Evolutionary conservation across 1,139 yeast genomes (phyloP).

Genomic region (Kodamaea anthophila): DNA sequence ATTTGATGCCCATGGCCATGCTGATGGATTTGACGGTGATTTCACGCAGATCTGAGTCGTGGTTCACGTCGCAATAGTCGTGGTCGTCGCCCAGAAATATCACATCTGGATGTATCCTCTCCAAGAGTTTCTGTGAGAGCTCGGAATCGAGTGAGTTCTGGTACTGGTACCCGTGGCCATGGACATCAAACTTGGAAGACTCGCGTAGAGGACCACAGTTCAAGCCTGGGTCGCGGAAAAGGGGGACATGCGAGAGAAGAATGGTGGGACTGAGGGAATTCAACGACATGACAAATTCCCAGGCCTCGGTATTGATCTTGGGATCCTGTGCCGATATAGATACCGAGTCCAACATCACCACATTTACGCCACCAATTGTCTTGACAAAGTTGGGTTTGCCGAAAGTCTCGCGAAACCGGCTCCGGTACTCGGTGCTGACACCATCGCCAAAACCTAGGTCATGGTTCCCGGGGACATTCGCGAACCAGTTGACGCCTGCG

Average conservation of each 20-base stretch:
- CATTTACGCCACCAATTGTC: slow-evolving; percentile 35
- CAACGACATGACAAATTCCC: slow-evolving; percentile 23
- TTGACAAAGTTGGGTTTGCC: slow-evolving; percentile 33
- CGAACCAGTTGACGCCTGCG: slow-evolving; percentile 22
- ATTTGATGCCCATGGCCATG: slow-evolving; percentile 54
- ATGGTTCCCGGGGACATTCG: slow-evolving; percentile 49
- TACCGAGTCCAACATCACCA: slow-evolving; percentile 40
- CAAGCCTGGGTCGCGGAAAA: slow-evolving; percentile 31
- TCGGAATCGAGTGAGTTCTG: slow-evolving; percentile 39
- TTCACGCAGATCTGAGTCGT: slow-evolving; percentile 27
- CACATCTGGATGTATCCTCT: slow-evolving; percentile 32
- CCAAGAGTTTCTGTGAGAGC: slow-evolving; percentile 23
- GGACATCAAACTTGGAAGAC: slow-evolving; percentile 16
- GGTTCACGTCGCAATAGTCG: slow-evolving; percentile 48
- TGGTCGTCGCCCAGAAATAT: slow-evolving; percentile 50
- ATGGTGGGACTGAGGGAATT: slow-evolving; percentile 25
- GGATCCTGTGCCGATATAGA: slow-evolving; percentile 33
- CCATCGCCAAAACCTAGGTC: slow-evolving; percentile 52
- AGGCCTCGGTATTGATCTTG: slow-evolving; percentile 23
- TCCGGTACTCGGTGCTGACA: slow-evolving; percentile 31
- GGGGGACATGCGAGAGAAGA: slow-evolving; percentile 45
- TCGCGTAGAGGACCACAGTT: slow-evolving; percentile 46
- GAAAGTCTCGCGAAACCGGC: slow-evolving; percentile 33
- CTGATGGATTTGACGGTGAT: slow-evolving; percentile 52
- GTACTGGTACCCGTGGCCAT: slow-evolving; percentile 44